Conservation (phyloP, 177 flowering plant genomes). For the Vitis hybrid region DNA sequence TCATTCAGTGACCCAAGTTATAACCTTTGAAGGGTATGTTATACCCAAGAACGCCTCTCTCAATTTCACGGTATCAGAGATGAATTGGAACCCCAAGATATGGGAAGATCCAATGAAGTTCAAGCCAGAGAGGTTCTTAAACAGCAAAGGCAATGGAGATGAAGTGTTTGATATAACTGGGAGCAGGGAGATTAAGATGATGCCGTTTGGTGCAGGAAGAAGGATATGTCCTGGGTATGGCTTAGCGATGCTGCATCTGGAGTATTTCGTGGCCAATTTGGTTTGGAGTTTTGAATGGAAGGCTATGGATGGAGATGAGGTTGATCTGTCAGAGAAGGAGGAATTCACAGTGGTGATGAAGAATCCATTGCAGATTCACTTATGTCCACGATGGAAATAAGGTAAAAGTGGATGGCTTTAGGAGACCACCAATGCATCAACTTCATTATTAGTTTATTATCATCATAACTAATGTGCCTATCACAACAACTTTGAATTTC, state of each 20-base stretch:
- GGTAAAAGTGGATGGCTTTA: too few species aligned
- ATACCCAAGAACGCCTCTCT: slow-evolving; percentile 29
- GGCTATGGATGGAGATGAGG: slow-evolving; percentile 25
- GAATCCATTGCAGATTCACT: slow-evolving; percentile 30
- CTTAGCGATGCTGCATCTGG: slow-evolving; percentile 45
- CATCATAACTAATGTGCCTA: too few species aligned
- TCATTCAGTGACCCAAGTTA: slow-evolving; percentile 37
- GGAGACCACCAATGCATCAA: too few species aligned
- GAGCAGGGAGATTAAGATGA: slow-evolving; percentile 56
- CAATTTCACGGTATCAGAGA: slow-evolving; percentile 44
- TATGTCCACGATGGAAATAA: too few species aligned
- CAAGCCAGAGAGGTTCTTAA: slow-evolving; percentile 57
- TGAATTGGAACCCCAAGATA: slow-evolving; percentile 41
- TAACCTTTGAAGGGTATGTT: slow-evolving; percentile 24
- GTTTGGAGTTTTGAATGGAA: slow-evolving; percentile 42
- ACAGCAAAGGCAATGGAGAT: neutral
- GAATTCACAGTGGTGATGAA: slow-evolving; percentile 51
- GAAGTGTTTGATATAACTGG: slow-evolving; percentile 46
- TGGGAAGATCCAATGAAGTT: slow-evolving; percentile 59
- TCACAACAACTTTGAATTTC: too few species aligned
- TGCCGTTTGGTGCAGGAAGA: slow-evolving; percentile 64
- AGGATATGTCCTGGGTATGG: slow-evolving; percentile 53
- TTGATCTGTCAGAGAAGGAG: slow-evolving; percentile 45
- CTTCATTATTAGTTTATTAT: too few species aligned
- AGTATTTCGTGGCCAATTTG: slow-evolving; percentile 47